These are phyloP conservation scores for Rhododendron ferrugineum DNA, from an alignment of 148 eudicot species.

Conservation along the genomic window DNA sequence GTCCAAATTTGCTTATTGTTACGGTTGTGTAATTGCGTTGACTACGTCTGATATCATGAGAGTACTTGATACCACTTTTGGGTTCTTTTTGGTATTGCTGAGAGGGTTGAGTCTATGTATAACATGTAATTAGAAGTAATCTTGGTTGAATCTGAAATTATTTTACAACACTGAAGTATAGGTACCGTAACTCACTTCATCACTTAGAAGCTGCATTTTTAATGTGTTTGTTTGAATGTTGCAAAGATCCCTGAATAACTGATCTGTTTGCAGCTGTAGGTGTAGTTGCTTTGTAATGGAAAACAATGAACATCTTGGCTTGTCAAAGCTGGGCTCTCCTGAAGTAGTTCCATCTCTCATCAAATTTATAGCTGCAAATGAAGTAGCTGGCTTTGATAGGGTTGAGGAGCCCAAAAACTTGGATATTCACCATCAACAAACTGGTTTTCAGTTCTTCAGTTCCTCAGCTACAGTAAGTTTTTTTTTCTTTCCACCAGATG, in stretches of 20 bases:
- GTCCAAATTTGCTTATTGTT: background rate
- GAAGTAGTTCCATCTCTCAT: slow-evolving; percentile 53
- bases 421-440: slow-evolving; percentile 9
- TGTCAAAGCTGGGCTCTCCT: slow-evolving; percentile 14
- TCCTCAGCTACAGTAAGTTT: slow-evolving; percentile 18
- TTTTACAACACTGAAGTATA: background rate
- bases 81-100: background rate
- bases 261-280: slow-evolving; percentile 11
- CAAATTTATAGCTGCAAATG: slow-evolving; percentile 31
- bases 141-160: background rate
- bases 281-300: slow-evolving; percentile 37
- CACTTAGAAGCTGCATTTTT: background rate
- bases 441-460: slow-evolving; percentile 8
- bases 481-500: background rate
- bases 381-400: slow-evolving; percentile 54
- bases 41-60: background rate
- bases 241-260: background rate
- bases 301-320: slow-evolving; percentile 10
- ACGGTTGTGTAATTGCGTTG: background rate
- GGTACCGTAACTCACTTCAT: background rate
- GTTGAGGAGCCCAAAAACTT: slow-evolving; percentile 18
- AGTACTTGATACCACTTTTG: background rate
- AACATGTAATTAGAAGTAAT: background rate
- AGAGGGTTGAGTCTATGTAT: background rate
- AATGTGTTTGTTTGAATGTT: background rate